These are phyloP conservation scores for Fagus sylvatica DNA, from an alignment of 306 rosid species.

Conservation along the genomic window DNA sequence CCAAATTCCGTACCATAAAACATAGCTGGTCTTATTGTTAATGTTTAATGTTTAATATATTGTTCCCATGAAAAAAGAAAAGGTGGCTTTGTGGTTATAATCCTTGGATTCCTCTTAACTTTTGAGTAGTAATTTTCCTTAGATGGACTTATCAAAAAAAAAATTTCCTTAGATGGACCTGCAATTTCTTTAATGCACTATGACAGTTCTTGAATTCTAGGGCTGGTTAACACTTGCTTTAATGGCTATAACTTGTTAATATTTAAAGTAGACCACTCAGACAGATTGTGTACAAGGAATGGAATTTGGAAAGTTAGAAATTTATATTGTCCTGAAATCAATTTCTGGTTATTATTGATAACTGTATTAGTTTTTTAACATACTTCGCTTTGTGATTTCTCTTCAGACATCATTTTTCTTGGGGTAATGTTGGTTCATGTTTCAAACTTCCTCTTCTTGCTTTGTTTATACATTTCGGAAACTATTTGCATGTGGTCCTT, in stretches of 20 bases:
- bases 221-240: neutral
- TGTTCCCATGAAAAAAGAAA: conserved; percentile 8
- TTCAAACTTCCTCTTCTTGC: neutral
- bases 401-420: neutral
- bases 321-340: too few relatives aligned
- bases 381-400: neutral
- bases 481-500: neutral
- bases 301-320: too few relatives aligned
- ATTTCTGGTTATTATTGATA: neutral
- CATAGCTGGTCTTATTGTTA: too few relatives aligned
- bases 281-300: neutral
- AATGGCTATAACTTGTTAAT: neutral
- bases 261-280: too few relatives aligned
- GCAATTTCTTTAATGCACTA: neutral
- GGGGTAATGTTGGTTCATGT: neutral
- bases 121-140: neutral
- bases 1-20: neutral
- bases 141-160: neutral
- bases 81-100: neutral
- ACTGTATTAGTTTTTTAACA: neutral
- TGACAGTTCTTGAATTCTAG: neutral
- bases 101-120: neutral
- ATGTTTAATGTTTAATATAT: neutral
- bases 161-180: neutral
- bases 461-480: neutral